phyloP scores from a whole-genome alignment of 345 rosid species.

The Citrus australasica region DNA sequence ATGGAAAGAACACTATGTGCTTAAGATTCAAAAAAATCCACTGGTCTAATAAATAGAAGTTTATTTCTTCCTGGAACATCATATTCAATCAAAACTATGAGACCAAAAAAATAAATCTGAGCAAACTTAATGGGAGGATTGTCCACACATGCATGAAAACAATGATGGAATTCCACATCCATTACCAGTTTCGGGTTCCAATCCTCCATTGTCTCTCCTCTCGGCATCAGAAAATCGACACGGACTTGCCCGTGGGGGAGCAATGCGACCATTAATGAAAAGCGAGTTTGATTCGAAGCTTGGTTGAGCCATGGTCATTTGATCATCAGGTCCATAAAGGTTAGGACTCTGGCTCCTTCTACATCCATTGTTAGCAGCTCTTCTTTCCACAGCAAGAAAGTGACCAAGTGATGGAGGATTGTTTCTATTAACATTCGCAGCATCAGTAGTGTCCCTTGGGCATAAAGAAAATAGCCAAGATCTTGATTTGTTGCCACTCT shows the following conservation, averaged over 20 bases:
- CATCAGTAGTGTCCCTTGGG: constrained; percentile 39
- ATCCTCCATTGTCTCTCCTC: constrained; percentile 12
- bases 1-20: neutral
- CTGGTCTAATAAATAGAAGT: neutral
- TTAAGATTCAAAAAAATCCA: neutral
- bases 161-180: constrained; percentile 27
- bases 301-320: constrained; percentile 19
- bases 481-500: constrained; percentile 19
- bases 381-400: constrained; percentile 51
- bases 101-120: neutral
- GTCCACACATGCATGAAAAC: constrained; percentile 39
- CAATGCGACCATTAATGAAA: constrained; percentile 40
- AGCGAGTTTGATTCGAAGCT: constrained; percentile 30
- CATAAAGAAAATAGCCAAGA: constrained; percentile 55
- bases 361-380: constrained; percentile 23
- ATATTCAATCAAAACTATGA: constrained; percentile 14
- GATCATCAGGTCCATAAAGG: constrained; percentile 23
- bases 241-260: constrained; percentile 37
- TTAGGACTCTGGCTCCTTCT: constrained; percentile 26
- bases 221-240: constrained; percentile 3
- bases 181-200: constrained; percentile 16
- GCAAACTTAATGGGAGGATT: constrained; percentile 6
- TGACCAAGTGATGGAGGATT: constrained; percentile 44
- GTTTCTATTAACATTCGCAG: constrained; percentile 15
- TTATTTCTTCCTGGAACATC: constrained; percentile 10